These are phyloP conservation scores for Knufia petricola DNA, from an alignment of 2,329 filamentous ascomycete species.

Conservation along the genomic window DNA sequence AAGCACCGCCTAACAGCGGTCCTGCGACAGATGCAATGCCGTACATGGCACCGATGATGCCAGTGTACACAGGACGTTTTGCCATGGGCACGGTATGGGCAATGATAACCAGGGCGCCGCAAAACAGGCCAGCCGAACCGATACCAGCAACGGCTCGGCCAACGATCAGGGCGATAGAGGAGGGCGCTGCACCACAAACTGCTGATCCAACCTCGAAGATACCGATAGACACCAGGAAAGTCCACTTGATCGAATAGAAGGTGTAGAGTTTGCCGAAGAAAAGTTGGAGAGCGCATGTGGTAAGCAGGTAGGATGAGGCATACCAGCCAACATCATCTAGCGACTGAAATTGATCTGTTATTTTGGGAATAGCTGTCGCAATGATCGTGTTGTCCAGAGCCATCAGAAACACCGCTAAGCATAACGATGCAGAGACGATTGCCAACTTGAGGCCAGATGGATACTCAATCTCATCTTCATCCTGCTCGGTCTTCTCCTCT, in stretches of 20 bases:
- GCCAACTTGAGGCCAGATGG: constrained; percentile 26
- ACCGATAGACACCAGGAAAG: constrained; percentile 31
- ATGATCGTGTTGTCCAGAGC: constrained; percentile 32
- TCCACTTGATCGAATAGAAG: constrained; percentile 37
- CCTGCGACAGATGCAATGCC: constrained; percentile 35
- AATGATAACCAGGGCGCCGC: constrained; percentile 27
- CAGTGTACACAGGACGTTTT: constrained; percentile 46
- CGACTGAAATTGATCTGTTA: constrained; percentile 23
- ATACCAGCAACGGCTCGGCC: constrained; percentile 28
- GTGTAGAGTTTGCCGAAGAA: constrained; percentile 33
- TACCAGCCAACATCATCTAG: constrained; percentile 24
- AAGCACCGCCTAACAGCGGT: constrained; percentile 30
- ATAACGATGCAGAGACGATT: constrained; percentile 30
- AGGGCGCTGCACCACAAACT: constrained; percentile 31
- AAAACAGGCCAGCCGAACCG: constrained; percentile 25
- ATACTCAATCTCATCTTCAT: constrained; percentile 30
- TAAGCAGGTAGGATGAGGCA: constrained; percentile 22
- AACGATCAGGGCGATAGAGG: constrained; percentile 26
- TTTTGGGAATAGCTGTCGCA: constrained; percentile 23
- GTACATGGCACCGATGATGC: constrained; percentile 38
- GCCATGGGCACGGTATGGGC: constrained; percentile 40
- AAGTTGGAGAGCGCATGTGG: constrained; percentile 22
- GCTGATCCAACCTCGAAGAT: constrained; percentile 39
- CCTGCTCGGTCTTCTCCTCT: constrained; percentile 5
- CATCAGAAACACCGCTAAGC: constrained; percentile 32